phyloP scores from a whole-genome alignment of 768 basidiomycete genomes.

The Rhodotorula paludigena region DNA sequence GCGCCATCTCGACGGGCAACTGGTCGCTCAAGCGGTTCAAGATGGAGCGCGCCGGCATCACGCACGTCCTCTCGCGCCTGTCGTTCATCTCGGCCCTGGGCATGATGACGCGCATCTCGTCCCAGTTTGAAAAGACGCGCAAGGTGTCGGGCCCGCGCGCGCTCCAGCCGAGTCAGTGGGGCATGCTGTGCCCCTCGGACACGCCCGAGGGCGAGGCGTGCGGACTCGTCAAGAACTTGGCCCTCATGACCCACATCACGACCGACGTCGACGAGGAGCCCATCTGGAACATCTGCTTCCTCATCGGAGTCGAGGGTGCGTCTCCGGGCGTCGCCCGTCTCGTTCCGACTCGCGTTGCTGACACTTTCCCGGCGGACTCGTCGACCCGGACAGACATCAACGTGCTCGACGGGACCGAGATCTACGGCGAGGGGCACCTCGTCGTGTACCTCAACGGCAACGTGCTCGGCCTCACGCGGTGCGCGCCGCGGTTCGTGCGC shows the following conservation, averaged over 20 bases:
- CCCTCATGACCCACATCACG: slow-evolving; percentile 98
- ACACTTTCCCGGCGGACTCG: too few species aligned
- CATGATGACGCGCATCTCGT: slow-evolving; percentile 99
- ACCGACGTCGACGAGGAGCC: slow-evolving; percentile 97
- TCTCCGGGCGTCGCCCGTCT: not conserved
- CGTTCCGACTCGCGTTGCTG: not conserved
- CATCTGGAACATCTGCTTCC: slow-evolving; percentile 77
- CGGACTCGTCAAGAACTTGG: slow-evolving; percentile 95
- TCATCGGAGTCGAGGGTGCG: slow-evolving; percentile 95
- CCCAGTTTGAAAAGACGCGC: slow-evolving; percentile 97
- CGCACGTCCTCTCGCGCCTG: slow-evolving; percentile 89
- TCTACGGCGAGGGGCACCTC: slow-evolving; percentile 86
- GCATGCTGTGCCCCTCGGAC: slow-evolving; percentile 94
- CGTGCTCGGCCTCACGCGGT: slow-evolving; percentile 85
- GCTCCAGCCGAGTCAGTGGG: slow-evolving; percentile 97
- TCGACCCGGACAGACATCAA: slow-evolving; percentile 63
- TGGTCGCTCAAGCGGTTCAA: slow-evolving; percentile 99
- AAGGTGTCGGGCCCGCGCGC: slow-evolving; percentile 98
- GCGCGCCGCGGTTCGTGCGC: slow-evolving; percentile 74
- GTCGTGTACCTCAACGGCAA: slow-evolving; percentile 96
- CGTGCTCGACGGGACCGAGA: slow-evolving; percentile 86
- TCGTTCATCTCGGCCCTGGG: slow-evolving; percentile 96
- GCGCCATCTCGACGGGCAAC: slow-evolving; percentile 97
- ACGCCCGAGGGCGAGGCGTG: slow-evolving; percentile 99
- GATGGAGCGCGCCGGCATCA: slow-evolving; percentile 96